phyloP scores from a whole-genome alignment of 2,329 filamentous ascomycete species.

The Bertia moriformis region DNA sequence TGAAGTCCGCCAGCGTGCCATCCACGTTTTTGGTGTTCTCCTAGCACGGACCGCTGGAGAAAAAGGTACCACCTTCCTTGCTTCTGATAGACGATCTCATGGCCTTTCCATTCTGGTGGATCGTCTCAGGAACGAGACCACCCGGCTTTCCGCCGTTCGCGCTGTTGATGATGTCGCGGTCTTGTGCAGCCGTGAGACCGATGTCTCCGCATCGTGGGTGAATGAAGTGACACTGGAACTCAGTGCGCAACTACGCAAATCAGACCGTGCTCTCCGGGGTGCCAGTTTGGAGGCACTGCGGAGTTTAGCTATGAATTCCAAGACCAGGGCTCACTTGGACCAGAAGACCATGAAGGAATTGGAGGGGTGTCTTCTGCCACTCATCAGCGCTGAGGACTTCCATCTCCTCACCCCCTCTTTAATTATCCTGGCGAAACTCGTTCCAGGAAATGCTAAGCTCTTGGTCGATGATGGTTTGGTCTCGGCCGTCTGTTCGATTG shows the following conservation, averaged over 20 bases:
- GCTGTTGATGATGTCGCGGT: conserved; percentile 53
- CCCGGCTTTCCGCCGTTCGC: conserved; percentile 50
- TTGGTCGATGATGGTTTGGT: conserved; percentile 48
- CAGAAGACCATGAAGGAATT: conserved; percentile 39
- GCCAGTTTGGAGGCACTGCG: conserved; percentile 53
- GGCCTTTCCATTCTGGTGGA: conserved; percentile 48
- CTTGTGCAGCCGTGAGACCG: conserved; percentile 36
- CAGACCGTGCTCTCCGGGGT: conserved; percentile 50
- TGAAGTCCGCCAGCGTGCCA: conserved; percentile 56
- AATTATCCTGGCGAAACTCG: conserved; percentile 47
- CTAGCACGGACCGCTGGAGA: conserved; percentile 50
- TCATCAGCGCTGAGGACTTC: conserved; percentile 47
- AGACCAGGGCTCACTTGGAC: conserved; percentile 39
- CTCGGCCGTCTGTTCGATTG: conserved; percentile 41
- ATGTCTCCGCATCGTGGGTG: conserved; percentile 45
- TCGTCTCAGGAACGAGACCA: conserved; percentile 57
- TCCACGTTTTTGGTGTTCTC: conserved; percentile 56
- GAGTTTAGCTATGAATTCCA: conserved; percentile 45
- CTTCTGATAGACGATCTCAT: conserved; percentile 33
- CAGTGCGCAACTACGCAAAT: conserved; percentile 53
- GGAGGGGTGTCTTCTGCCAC: conserved; percentile 41
- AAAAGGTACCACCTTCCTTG: conserved; percentile 35
- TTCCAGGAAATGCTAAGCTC: conserved; percentile 40
- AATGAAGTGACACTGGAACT: conserved; percentile 48
- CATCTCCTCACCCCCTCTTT: conserved; percentile 56